Evolutionary conservation across 2,329 filamentous ascomycete genomes (phyloP).

Genomic region (Pyrenophora tritici-repentis): DNA sequence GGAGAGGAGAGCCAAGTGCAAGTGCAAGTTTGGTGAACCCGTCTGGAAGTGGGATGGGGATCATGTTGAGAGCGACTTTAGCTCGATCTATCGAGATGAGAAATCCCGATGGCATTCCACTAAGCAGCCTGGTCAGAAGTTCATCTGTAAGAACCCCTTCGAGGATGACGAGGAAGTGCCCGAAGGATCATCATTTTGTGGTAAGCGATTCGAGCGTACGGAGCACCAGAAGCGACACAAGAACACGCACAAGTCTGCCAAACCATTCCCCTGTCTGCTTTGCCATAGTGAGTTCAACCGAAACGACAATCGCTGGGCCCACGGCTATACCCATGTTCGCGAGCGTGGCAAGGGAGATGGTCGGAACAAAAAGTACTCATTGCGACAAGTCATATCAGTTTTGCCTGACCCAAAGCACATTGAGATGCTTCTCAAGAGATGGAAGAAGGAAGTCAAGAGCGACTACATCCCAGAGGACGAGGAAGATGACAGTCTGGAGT

Average conservation of each 20-base stretch:
- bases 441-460: conserved; percentile 21
- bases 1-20: background rate
- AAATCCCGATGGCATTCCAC: no score
- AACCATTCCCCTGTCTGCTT: conserved; percentile 22
- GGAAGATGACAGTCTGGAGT: conserved; percentile 6
- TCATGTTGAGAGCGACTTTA: conserved; percentile 5
- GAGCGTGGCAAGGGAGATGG: conserved; percentile 31
- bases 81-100: background rate
- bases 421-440: conserved; percentile 35
- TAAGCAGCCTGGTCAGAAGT: background rate
- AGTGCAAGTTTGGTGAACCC: no score
- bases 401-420: conserved; percentile 36
- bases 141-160: conserved; percentile 2
- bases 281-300: conserved; percentile 38
- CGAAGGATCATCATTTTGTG: conserved; percentile 11
- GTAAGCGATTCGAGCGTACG: conserved; percentile 28
- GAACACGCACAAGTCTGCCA: no score
- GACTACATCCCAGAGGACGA: conserved; percentile 21
- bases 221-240: conserved; percentile 34
- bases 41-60: background rate
- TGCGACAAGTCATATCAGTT: conserved; percentile 29
- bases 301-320: conserved; percentile 45
- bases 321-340: conserved; percentile 38
- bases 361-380: conserved; percentile 31
- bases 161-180: conserved; percentile 3